Conservation (phyloP, 1,284 basidiomycete species). For the Cutaneotrichosporon sp. region DNA sequence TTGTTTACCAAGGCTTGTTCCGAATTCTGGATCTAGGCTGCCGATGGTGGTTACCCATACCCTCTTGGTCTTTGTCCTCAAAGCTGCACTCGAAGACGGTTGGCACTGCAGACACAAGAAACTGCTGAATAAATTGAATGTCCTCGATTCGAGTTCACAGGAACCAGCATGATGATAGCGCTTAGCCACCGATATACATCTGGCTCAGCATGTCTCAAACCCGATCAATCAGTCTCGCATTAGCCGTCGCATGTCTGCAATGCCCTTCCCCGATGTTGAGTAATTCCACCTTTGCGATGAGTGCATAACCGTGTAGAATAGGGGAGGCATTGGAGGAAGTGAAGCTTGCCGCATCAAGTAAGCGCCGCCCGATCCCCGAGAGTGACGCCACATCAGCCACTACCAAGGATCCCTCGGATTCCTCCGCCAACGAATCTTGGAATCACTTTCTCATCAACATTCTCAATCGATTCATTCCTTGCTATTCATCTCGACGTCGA, state of each 20-base stretch:
- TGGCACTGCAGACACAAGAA: background rate
- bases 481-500: conserved; percentile 1
- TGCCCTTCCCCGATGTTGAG: background rate
- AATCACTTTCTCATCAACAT: background rate
- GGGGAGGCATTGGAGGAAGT: background rate
- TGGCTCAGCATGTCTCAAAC: background rate
- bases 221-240: background rate
- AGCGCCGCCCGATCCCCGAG: background rate
- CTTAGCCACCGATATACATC: background rate
- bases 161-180: background rate
- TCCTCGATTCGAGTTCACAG: background rate
- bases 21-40: no score
- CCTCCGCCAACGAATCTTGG: background rate
- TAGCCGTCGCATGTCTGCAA: background rate
- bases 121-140: background rate
- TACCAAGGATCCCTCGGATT: background rate
- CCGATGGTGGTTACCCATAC: no score
- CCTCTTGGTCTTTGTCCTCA: background rate
- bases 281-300: background rate
- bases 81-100: background rate
- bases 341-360: background rate
- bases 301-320: background rate
- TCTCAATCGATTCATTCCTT: background rate
- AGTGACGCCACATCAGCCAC: background rate
- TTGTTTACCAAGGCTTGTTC: background rate